phyloP scores from a whole-genome alignment of 2,329 filamentous ascomycete genomes.

The Sclerotinia minor region DNA sequence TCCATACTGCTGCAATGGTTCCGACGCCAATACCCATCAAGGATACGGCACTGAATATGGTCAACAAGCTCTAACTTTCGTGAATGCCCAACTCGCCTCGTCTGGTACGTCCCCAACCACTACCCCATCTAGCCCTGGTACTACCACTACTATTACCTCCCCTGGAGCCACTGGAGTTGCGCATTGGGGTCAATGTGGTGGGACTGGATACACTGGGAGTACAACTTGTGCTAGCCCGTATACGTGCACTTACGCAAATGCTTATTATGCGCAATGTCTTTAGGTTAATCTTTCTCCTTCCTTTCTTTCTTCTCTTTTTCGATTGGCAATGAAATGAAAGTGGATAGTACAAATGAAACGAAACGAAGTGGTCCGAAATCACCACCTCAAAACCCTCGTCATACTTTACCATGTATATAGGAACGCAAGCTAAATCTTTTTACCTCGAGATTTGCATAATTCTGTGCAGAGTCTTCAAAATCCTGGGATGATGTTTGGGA shows the following conservation, averaged over 20 bases:
- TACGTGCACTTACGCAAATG: constrained; percentile 28
- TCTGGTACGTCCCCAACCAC: constrained; percentile 20
- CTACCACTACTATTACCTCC: constrained; percentile 1
- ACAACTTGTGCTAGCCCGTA: constrained; percentile 27
- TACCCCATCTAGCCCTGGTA: constrained; percentile 18
- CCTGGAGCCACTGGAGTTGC: constrained; percentile 16
- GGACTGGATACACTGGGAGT: constrained; percentile 27
- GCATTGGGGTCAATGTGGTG: constrained; percentile 28
- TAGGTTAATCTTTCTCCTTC: constrained; percentile 20
- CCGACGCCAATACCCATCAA: constrained; percentile 54
- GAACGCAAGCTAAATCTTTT: neutral
- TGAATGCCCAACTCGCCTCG: constrained; percentile 51
- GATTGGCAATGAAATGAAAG: constrained; percentile 5
- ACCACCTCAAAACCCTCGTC: neutral
- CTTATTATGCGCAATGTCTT: constrained; percentile 33
- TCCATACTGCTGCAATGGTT: constrained; percentile 63
- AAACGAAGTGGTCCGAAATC: neutral
- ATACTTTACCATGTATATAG: neutral
- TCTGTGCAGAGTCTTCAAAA: too few relatives aligned
- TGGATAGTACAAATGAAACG: neutral
- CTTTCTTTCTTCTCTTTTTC: neutral
- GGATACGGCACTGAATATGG: constrained; percentile 60
- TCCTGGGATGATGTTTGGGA: too few relatives aligned
- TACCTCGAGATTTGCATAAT: too few relatives aligned
- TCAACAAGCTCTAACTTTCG: constrained; percentile 55